Evolutionary conservation across 78 protist species (phyloP).

Genomic region (Dictyostelium capitatum): DNA sequence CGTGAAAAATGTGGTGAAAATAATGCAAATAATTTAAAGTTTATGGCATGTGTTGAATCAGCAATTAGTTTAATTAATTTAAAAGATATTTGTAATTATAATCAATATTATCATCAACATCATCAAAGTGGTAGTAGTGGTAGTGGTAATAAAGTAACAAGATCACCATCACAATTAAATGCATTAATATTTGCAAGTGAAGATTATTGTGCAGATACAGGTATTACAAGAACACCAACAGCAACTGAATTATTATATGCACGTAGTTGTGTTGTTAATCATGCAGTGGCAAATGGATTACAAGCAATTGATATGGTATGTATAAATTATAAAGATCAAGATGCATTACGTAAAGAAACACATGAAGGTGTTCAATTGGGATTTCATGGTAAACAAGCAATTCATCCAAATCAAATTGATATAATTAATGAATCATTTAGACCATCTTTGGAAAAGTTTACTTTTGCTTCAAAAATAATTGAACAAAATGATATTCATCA

Average conservation of each 20-base stretch:
- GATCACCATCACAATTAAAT: slow-evolving; percentile 8
- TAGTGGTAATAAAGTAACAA: no score
- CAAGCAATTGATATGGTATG: slow-evolving; percentile 87
- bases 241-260: slow-evolving; percentile 72
- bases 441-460: slow-evolving; percentile 62
- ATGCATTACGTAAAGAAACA: slow-evolving; percentile 37
- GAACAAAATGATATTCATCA: slow-evolving; percentile 77
- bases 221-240: slow-evolving; percentile 74
- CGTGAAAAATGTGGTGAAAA: background rate
- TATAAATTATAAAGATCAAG: slow-evolving; percentile 71
- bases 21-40: slow-evolving; percentile 16
- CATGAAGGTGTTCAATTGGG: slow-evolving; percentile 77
- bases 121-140: no score
- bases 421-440: slow-evolving; percentile 53
- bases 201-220: slow-evolving; percentile 84
- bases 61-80: slow-evolving; percentile 42
- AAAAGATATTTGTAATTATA: slow-evolving; percentile 54
- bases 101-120: no score
- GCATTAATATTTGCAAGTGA: slow-evolving; percentile 82
- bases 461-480: slow-evolving; percentile 66
- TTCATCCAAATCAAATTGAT: slow-evolving; percentile 85
- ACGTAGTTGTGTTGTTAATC: slow-evolving; percentile 54
- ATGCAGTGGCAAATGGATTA: slow-evolving; percentile 75
- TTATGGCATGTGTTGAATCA: slow-evolving; percentile 76
- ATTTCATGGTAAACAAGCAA: slow-evolving; percentile 84